Evolutionary conservation across 1,139 yeast genomes (phyloP).

Genomic region (Hansenula sp.): DNA sequence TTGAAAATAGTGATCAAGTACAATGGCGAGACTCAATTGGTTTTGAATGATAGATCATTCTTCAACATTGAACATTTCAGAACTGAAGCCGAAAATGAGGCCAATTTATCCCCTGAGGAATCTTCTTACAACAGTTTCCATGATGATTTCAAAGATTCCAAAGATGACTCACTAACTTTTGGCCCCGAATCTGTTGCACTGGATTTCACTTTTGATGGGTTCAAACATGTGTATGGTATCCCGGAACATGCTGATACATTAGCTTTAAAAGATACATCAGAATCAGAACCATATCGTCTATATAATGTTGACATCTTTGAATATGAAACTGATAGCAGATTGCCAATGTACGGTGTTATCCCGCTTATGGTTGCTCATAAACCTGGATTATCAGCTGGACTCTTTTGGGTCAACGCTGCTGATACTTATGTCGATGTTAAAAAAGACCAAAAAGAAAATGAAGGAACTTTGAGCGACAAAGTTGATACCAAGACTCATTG

Average conservation of each 20-base stretch:
- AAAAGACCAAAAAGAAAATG: conserved; percentile 19
- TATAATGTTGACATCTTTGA: conserved; percentile 94
- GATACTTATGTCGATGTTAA: conserved; percentile 85
- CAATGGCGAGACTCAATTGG: conserved; percentile 43
- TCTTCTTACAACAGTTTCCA: conserved; percentile 51
- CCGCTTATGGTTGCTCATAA: conserved; percentile 79
- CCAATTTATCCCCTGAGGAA: conserved; percentile 51
- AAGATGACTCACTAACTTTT: conserved; percentile 56
- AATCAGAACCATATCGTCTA: conserved; percentile 74
- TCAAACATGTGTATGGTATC: conserved; percentile 73
- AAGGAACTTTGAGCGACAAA: conserved; percentile 4
- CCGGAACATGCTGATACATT: conserved; percentile 93
- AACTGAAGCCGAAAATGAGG: conserved; percentile 32
- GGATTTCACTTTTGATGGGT: conserved; percentile 66
- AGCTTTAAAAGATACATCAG: conserved; percentile 64
- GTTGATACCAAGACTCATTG: conserved; percentile 60
- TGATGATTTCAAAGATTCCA: conserved; percentile 61
- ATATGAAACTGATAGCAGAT: conserved; percentile 73
- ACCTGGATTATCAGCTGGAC: conserved; percentile 58
- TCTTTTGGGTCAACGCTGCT: conserved; percentile 92
- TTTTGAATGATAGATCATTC: conserved; percentile 64
- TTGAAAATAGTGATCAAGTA: conserved; percentile 48
- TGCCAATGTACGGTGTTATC: conserved; percentile 94
- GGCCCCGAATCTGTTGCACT: conserved; percentile 91
- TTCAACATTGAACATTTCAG: conserved; percentile 82